Evolutionary conservation across 345 rosid species (phyloP), one percentile per base, ranked within the genome.

Genomic region (Passiflora organensis): DNA sequence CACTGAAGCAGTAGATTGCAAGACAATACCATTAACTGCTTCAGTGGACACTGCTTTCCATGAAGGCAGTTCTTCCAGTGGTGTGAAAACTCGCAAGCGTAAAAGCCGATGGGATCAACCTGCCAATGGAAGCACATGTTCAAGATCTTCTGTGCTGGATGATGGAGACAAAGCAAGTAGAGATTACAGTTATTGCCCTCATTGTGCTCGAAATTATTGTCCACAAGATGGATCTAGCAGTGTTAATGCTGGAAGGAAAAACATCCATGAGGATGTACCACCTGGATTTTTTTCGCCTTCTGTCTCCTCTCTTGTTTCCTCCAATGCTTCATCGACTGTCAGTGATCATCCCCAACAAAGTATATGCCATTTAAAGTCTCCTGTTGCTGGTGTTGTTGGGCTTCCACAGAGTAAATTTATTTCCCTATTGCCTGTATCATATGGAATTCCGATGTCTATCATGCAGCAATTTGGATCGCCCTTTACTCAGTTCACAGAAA

Each of bases 21-120:
- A 76, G 38, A 43, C 82, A 5, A 51, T 44, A 19, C 32, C 16
- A 10, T 51, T 75, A 53, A 55, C 78, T 62, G 55, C 82, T 63
- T 59, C 76, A 16, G 71, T 55, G 43, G 72, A 64, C 59, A 58
- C 74, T 59, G 72, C 82, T 51, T 62, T 56, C 55, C 73, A 69
- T 43, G 90, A 78, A 52, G 58, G 43, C 48, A 58, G 66, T 43
- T 64, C 77, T 47, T 76, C 63, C 56, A 69, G 64, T 51, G 71
- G 70, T 18, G 58, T 66, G 32, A 75, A 50, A 74, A 68, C 58
- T 47, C 89, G 95, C 53, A 93, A 89, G 79, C 96, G 96, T 62
- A 93, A 93, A 84, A 89, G 86, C 65, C 83, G 99, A 67, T 93
- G 99, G 99, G 99, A 93, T 80, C 95, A 87, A 62, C 94, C 91